Percentiles rank a stretch among this genome's conserved stretches.
Evolutionary conservation across 768 basidiomycete species (phyloP).

Genomic region (Agaricus sinodeliciosus): DNA sequence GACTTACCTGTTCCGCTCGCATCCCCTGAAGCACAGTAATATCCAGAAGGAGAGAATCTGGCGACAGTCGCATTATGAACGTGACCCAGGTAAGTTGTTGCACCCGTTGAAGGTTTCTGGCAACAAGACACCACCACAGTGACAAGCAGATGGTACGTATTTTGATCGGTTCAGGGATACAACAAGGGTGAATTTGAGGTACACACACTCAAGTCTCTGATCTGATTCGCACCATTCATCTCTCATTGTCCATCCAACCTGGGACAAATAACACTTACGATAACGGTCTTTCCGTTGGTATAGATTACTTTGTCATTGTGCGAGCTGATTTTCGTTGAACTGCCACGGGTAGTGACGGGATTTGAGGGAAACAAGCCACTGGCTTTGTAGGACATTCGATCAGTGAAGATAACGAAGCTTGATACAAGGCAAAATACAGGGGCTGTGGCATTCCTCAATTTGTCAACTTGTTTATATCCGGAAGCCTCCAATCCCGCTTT

Average conservation of each 20-base stretch:
- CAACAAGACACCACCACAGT: not conserved
- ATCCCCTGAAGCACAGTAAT: slow-evolving; percentile 93
- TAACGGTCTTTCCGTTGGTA: slow-evolving; percentile 75
- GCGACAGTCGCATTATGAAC: slow-evolving; percentile 83
- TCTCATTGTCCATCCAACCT: not conserved
- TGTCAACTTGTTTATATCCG: not conserved
- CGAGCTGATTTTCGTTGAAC: slow-evolving; percentile 29
- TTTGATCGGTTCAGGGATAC: not conserved
- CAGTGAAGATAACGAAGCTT: not conserved
- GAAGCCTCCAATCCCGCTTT: too few relatives aligned
- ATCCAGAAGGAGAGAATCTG: slow-evolving; percentile 87
- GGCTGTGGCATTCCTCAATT: not conserved
- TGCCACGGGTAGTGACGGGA: slow-evolving; percentile 35
- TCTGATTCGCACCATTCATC: slow-evolving; percentile 33
- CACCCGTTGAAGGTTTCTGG: slow-evolving; percentile 29
- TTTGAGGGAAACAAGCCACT: slow-evolving; percentile 55
- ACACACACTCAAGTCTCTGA: slow-evolving; percentile 76
- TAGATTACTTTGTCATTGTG: slow-evolving; percentile 79
- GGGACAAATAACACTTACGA: slow-evolving; percentile 47
- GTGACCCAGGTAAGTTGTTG: slow-evolving; percentile 71
- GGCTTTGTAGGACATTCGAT: slow-evolving; percentile 33
- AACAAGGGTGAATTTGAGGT: not conserved
- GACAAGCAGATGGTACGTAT: not conserved
- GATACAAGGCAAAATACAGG: too few relatives aligned
- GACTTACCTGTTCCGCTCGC: slow-evolving; percentile 66